Evolutionary conservation across 345 rosid species (phyloP).

Genomic region (Capsella bursapastoris): DNA sequence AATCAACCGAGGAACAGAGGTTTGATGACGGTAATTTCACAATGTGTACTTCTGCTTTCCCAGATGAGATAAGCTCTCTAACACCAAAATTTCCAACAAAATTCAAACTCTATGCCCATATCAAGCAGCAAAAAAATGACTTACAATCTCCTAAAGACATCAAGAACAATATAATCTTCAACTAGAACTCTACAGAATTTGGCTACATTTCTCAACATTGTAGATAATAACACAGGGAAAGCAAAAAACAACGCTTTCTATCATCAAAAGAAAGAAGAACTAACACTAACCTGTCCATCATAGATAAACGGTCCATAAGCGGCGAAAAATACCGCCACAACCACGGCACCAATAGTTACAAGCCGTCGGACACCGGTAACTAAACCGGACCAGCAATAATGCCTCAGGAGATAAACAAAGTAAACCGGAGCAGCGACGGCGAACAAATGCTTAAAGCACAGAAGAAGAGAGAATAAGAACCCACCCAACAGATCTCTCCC

Average conservation of each 20-base stretch:
- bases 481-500: constrained; percentile 89
- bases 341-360: constrained; percentile 60
- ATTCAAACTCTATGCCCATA: neutral
- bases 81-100: neutral
- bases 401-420: constrained; percentile 82
- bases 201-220: neutral
- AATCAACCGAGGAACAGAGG: neutral
- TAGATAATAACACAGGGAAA: neutral
- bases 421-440: constrained; percentile 95
- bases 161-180: neutral
- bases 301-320: constrained; percentile 84
- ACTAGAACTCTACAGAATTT: neutral
- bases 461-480: constrained; percentile 66
- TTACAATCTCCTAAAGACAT: neutral
- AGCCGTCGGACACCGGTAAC: constrained; percentile 60
- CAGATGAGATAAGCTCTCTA: neutral
- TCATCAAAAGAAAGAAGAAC: neutral
- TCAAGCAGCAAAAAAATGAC: neutral
- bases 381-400: constrained; percentile 77
- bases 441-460: constrained; percentile 94
- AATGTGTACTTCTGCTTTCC: neutral
- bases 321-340: constrained; percentile 63
- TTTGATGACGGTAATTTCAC: neutral
- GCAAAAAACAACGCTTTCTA: neutral
- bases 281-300: constrained; percentile 68